Base-by-base conservation (phyloP, 768 basidiomycete species). In the Gymnopilus dilepis region DNA sequence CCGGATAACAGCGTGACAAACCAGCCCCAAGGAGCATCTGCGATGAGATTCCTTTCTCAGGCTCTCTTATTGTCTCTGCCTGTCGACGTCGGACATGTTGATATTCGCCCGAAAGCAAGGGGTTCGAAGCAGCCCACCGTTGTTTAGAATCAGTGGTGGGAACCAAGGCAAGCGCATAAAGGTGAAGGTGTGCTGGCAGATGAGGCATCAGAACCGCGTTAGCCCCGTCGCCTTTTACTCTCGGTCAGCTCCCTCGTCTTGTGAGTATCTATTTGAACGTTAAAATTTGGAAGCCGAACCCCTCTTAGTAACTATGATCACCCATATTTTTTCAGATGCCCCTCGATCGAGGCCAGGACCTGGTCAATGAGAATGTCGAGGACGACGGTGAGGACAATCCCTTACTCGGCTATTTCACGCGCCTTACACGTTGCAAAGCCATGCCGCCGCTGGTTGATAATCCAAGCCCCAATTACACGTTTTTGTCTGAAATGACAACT, bases 401-500 rank as follows among this genome's bases (percentile, higher is more conserved):
- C 60, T 52, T 64, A 67, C 56, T 57, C 56, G 40, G 45, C 52
- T 60, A 63, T 61, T 62, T 68, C 69, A 70, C 69, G 65, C 71
- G 62, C 67, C 67, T 61, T 68, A 71, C 70, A 70, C 70, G 69
- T 69, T 69, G 69, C 67, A 69, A 70, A 83, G 83, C 80, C 71
- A 82, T 83, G 80, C 82, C 82, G 7, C 77, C 81, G 38, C 77
- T 82, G 67, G 78, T 86, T 67, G 85, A 87, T 69, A 77, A 74
- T 66, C 77, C 81, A 61, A 74, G 79, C 30, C 81, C 82, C 78
- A 83, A 80, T 42, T 86, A 84, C 74, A 88, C 86, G n/a, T 88
- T 89, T 74, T 82, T 82, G 69, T 78, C 82, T 26, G 83, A 85
- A 68, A 85, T 86, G 78, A 81, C 82, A 4, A 82, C 86, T 50